Conservation (phyloP, 2,329 filamentous ascomycete genomes). For the Raffaelea deltoideospora region DNA sequence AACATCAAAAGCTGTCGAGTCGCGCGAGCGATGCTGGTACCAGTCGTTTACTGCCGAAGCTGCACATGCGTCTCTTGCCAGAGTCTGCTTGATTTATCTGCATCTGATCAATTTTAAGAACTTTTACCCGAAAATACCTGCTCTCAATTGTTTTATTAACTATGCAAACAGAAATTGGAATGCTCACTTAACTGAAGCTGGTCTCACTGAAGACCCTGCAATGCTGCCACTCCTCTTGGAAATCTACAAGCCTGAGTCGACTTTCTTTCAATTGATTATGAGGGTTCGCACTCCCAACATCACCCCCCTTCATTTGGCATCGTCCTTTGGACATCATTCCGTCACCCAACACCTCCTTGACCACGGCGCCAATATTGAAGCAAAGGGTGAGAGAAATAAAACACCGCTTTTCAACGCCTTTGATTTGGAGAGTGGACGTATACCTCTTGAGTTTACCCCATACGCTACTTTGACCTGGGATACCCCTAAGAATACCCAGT, state of each 20-base stretch:
- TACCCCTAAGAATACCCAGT: too few relatives aligned
- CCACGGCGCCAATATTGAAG: conserved; percentile 3
- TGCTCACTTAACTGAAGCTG: conserved; percentile 10
- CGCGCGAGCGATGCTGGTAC: conserved; percentile 7
- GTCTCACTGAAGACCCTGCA: conserved; percentile 2
- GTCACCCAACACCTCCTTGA: conserved; percentile 1
- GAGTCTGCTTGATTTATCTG: conserved; percentile 11
- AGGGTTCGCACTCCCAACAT: conserved; percentile 1
- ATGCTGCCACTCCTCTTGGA: conserved; percentile 4
- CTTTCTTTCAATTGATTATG: conserved; percentile 4
- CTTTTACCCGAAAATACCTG: neutral
- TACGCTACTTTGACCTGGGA: too few relatives aligned
- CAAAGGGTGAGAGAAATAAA: neutral
- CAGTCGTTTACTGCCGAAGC: conserved; percentile 9
- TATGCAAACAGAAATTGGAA: conserved; percentile 12
- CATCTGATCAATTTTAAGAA: conserved; percentile 4
- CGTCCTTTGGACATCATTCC: conserved; percentile 8
- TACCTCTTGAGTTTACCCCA: too few relatives aligned
- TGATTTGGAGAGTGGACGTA: too few relatives aligned
- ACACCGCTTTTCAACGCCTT: too few relatives aligned
- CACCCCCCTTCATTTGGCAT: conserved; percentile 7
- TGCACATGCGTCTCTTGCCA: conserved; percentile 11
- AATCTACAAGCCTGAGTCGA: conserved; percentile 7
- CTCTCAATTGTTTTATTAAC: conserved; percentile 8
- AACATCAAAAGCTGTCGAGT: conserved; percentile 1